Percentiles rank a stretch among this genome's conserved stretches.
Conservation (phyloP, 2,329 filamentous ascomycete species). For the Clonostachys chloroleuca region DNA sequence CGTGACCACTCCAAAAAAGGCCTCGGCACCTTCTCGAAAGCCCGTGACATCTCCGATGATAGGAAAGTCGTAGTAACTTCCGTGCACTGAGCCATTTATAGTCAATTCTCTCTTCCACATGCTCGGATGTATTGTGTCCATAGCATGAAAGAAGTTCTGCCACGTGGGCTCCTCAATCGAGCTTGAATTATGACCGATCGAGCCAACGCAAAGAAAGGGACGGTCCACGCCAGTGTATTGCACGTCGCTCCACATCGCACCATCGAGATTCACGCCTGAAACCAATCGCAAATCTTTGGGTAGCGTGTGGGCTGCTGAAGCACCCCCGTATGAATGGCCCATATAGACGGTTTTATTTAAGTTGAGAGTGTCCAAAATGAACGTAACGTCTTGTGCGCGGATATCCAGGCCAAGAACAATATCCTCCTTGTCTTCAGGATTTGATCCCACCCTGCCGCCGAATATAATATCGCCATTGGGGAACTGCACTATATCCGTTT, state of each 20-base stretch:
- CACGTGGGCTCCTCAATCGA: conserved; percentile 11
- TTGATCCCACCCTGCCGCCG: conserved; percentile 9
- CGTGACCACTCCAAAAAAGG: conserved; percentile 15
- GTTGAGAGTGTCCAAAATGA: conserved; percentile 25
- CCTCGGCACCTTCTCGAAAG: conserved; percentile 6
- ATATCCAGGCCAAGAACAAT: conserved; percentile 16
- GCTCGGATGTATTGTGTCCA: conserved; percentile 7
- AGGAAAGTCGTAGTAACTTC: conserved; percentile 20
- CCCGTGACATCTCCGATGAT: conserved; percentile 14
- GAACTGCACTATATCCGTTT: conserved; percentile 38
- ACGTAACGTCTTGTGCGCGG: conserved; percentile 26
- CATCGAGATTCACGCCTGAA: conserved; percentile 35
- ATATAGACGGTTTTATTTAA: conserved; percentile 12
- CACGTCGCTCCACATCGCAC: conserved; percentile 21
- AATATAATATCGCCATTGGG: conserved; percentile 30
- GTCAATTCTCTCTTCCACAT: conserved; percentile 21
- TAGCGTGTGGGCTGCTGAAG: conserved; percentile 24
- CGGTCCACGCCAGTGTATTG: conserved; percentile 14
- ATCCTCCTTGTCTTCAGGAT: conserved; percentile 4
- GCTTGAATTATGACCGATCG: conserved; percentile 15
- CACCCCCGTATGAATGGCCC: conserved; percentile 33
- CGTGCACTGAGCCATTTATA: conserved; percentile 17
- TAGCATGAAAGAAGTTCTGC: conserved; percentile 14
- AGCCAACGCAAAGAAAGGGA: conserved; percentile 22
- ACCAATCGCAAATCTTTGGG: conserved; percentile 21